Base-by-base conservation (phyloP, 1,284 basidiomycete species). In the Ustilago shanxiensis region DNA sequence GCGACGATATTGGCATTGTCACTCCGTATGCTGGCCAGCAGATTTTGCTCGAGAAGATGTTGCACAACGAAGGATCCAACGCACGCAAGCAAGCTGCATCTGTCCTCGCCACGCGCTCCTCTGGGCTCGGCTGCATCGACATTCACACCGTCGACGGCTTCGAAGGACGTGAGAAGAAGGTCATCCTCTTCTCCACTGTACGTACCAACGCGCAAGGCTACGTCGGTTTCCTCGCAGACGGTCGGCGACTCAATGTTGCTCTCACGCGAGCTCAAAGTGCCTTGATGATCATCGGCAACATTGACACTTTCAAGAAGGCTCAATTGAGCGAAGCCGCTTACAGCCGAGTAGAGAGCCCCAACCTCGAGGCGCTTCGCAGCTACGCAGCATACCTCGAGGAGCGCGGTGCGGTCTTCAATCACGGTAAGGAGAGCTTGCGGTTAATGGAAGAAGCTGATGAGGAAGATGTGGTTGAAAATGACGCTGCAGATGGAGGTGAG, bases 111-210 rank as follows among this genome's bases (percentile, higher is more conserved):
- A 39, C 68, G 2, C 66, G 70, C 5, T 74, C 72, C 7, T 67
- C 59, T 20, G 62, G 83, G 59, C 87, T 55, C 0, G 82, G 87
- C 2, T 81, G 86, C 88, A 88, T 99, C 28, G 97, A 99, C 85
- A 91, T 97, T 59, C 88, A 98, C 64, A 99, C 96, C 0, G 96
- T 95, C 3, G 97, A 99, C 87, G 92, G 92, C 62, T 94, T 93
- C 86, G 96, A 99, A 87, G 97, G 97, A 0, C 89, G 97, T 51
- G 97, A 99, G 87, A 99, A 99, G 86, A 93, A 95, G 55, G 95
- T 93, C 81, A 92, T 99, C 70, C 89, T 99, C 75, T 92, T 99
- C 63, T 95, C 93, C 10, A 91, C 98, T 87, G 95, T 98, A 6
- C 89, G 95, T 56, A 94, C 93, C 1, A 60, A 57, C 52, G 57